These are phyloP conservation scores for Trapa incisa DNA, from an alignment of 345 rosid species.

Conservation along the genomic window DNA sequence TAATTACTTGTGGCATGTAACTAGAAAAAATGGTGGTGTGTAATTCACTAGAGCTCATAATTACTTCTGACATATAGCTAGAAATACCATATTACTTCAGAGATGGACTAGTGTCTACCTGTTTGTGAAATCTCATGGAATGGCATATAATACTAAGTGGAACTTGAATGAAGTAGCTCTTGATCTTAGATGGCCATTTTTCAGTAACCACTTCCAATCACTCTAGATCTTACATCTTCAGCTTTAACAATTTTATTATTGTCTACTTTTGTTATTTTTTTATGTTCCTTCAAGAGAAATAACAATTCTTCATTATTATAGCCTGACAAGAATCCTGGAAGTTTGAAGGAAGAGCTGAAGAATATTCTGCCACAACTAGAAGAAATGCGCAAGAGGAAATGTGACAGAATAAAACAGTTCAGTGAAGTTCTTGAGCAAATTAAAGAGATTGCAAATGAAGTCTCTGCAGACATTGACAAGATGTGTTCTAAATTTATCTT, in stretches of 20 bases:
- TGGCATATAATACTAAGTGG: neutral
- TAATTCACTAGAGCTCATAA: neutral
- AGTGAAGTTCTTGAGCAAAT: constrained; percentile 47
- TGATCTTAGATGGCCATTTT: neutral
- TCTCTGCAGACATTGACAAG: constrained; percentile 32
- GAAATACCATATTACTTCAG: neutral
- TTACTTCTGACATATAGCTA: neutral
- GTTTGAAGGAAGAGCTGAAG: constrained; percentile 75
- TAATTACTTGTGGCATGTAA: neutral
- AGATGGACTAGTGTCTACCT: neutral
- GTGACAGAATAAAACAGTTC: constrained; percentile 75
- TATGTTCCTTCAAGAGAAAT: neutral
- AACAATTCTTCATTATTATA: constrained; percentile 12
- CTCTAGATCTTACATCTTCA: neutral
- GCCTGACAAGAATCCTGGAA: constrained; percentile 53
- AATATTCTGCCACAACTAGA: constrained; percentile 70
- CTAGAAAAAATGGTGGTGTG: neutral
- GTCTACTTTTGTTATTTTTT: neutral
- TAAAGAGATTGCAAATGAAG: constrained; percentile 39
- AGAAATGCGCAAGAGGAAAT: constrained; percentile 74
- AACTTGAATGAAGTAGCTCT: no score
- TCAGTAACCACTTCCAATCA: neutral
- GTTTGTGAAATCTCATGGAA: neutral
- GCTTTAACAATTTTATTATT: neutral
- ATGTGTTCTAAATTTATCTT: constrained; percentile 19